Conservation (phyloP, 768 basidiomycete genomes). For the Lactarius sp. region DNA sequence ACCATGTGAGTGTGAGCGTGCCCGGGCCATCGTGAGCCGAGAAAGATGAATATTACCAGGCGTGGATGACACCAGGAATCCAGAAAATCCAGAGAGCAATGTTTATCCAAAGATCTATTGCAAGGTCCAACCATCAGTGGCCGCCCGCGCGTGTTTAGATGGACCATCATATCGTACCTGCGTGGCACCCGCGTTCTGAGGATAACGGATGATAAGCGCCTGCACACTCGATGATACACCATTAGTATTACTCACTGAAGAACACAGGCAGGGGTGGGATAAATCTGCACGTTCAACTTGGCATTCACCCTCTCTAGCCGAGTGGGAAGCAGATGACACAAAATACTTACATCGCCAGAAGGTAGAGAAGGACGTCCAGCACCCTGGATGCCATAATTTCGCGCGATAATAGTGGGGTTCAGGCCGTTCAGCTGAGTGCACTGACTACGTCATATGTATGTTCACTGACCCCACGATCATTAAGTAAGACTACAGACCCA, state of each 20-base stretch:
- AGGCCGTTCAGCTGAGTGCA: no score
- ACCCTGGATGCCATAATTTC: constrained; percentile 21
- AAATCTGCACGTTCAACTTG: constrained; percentile 29
- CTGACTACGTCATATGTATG: no score
- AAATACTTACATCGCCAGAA: constrained; percentile 35
- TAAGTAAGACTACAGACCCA: no score
- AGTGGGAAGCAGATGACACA: neutral
- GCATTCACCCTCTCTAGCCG: no score
- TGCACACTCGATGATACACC: no score
- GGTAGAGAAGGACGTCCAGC: constrained; percentile 32
- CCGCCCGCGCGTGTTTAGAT: neutral
- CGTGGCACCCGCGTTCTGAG: constrained; percentile 29
- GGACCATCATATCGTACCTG: constrained; percentile 23
- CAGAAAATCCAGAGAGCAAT: constrained; percentile 38
- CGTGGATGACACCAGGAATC: constrained; percentile 42
- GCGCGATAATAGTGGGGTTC: no score
- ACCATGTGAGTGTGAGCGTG: neutral
- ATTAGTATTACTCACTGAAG: constrained; percentile 30
- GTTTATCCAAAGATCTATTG: constrained; percentile 37
- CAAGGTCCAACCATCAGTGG: neutral
- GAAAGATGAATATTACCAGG: constrained; percentile 32
- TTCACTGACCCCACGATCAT: no score
- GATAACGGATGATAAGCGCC: neutral
- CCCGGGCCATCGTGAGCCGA: no score
- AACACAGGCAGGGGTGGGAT: constrained; percentile 32